Base-by-base conservation (phyloP, 148 eudicot genomes). In the Rhododendron ovatum region DNA sequence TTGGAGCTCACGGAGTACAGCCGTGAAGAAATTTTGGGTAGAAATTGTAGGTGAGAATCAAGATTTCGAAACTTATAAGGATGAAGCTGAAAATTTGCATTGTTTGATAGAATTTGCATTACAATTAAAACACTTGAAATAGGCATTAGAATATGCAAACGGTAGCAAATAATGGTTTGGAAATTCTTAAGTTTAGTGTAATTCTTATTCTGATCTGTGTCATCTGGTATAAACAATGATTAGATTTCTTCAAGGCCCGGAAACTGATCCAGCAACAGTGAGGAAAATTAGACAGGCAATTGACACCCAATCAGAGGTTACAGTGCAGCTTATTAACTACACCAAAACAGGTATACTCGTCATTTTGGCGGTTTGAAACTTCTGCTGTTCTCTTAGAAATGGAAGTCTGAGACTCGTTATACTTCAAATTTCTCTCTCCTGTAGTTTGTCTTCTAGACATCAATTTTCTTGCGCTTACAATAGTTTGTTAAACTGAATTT, bases 201-300 rank as follows among this genome's bases (percentile, higher is more conserved):
- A 39, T 48, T 82, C 67, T 17, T 35, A 20, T 50, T 48, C 45
- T 76, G 33, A 39, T 30, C 53, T 82, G 35, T 75, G 53, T 35
- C 47, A 51, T 57, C 28, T 47, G 69, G 47, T 63, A 30, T 14
- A 73, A 67, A 83, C 57, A 73, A 85, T 71, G 24, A 84, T 74
- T 84, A 98, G 98, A 91, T 98, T 98, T 90, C 98, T 98, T 82
- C 98, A 95, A 91, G 99, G 99, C 37, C 98, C 98, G 22, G 99
- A 98, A 93, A 98, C 99, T 84, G 98, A 98, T 91, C 99, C 97
- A 61, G 92, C 90, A 4, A 93, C 98, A 2, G 99, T 98, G 75
- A 93, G 88, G 87, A 98, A 98, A 90, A 95, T 98, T 81, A 94
- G 98, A 87, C 84, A 93, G 5, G 99, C 98, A 48, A 95, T 98